Conservation (phyloP, 768 basidiomycete species). For the Rhizopogon rudus region DNA sequence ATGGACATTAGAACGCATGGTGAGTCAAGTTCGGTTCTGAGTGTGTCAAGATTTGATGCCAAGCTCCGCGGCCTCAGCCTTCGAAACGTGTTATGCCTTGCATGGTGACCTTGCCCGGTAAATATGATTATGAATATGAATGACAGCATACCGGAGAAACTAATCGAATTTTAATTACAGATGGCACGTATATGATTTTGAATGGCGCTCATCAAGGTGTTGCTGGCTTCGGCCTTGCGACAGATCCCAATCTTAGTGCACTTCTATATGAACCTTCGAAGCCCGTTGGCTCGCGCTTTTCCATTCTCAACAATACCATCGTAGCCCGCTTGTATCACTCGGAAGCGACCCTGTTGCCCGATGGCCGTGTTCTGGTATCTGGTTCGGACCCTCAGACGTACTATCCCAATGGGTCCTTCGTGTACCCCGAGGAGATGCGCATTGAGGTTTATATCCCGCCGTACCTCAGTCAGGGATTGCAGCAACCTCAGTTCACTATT, state of each 20-base stretch:
- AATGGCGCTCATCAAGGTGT: conserved; percentile 70
- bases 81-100: conserved; percentile 74
- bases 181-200: conserved; percentile 72
- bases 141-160: not conserved
- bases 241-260: conserved; percentile 57
- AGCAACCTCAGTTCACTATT: conserved; percentile 60
- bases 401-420: conserved; percentile 29
- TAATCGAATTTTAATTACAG: conserved; percentile 8
- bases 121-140: conserved; percentile 7
- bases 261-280: conserved; percentile 65
- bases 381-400: conserved; percentile 68
- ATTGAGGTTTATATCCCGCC: conserved; percentile 82
- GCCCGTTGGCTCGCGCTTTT: conserved; percentile 56
- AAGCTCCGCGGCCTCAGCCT: conserved; percentile 35
- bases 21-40: conserved; percentile 24
- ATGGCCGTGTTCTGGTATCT: conserved; percentile 70
- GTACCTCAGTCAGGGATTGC: conserved; percentile 63
- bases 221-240: conserved; percentile 70
- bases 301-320: conserved; percentile 62
- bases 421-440: conserved; percentile 74
- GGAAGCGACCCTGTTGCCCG: conserved; percentile 67
- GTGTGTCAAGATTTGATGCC: not conserved
- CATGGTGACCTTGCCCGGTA: conserved; percentile 58
- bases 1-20: conserved; percentile 80
- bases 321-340: conserved; percentile 79